Conservation (phyloP, 306 rosid species). For the Abrus precatorius region DNA sequence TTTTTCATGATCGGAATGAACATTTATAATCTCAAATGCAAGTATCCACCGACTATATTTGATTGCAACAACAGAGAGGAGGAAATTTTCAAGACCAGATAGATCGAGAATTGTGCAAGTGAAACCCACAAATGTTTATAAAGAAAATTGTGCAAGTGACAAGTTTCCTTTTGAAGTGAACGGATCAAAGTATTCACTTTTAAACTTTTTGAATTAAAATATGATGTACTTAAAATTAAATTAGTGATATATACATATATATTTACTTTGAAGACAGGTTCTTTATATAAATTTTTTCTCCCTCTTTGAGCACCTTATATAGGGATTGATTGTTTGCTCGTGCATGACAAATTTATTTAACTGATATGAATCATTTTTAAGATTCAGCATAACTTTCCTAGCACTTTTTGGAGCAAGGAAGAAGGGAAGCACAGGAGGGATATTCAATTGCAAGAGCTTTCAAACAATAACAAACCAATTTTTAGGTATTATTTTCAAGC, state of each 20-base stretch:
- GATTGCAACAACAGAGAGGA: not conserved
- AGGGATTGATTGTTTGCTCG: not conserved
- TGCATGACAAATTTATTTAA: not conserved
- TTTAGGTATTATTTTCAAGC: no score
- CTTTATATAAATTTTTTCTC: no score
- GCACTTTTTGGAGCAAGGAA: not conserved
- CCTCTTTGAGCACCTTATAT: no score
- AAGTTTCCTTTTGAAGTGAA: not conserved
- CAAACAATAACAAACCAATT: not conserved
- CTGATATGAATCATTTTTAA: no score
- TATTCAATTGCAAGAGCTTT: not conserved
- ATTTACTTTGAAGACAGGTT: not conserved
- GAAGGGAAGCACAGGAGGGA: not conserved
- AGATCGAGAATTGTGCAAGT: not conserved
- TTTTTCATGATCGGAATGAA: not conserved
- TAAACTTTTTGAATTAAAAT: not conserved
- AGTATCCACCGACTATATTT: not conserved
- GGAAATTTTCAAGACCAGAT: not conserved
- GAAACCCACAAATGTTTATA: not conserved
- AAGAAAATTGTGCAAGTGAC: not conserved
- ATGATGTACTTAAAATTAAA: not conserved
- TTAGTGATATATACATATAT: not conserved
- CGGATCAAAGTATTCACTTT: not conserved
- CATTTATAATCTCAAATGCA: slow-evolving; percentile 18
- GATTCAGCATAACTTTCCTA: no score